Evolutionary conservation across 495 filamentous ascomycete genomes (phyloP), one percentile per base, ranked within the genome.

Genomic region (Neurospora sublineolata): DNA sequence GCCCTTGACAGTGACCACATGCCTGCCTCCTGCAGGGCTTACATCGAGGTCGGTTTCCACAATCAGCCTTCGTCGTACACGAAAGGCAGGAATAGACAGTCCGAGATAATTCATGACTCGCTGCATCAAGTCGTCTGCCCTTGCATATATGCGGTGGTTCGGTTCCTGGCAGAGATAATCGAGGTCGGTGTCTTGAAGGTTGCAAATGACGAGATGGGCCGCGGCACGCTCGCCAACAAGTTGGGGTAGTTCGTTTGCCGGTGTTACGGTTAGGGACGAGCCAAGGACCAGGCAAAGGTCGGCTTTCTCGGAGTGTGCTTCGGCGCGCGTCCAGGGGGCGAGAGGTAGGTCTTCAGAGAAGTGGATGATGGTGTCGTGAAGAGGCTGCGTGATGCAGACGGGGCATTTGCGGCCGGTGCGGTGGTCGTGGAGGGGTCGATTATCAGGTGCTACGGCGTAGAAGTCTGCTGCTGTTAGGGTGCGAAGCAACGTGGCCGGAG

Each of bases 291-390:
- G 78, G 60, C 80, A 84, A 0, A 84, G 72, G 68, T 85, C 82
- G 30, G 82, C 79, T 68, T 82, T 79, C 36, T 77, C 72, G 42
- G 78, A 81, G 67, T 86, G 75, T 3, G 76, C 68, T 30, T 71
- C 72, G 8, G 83, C 82, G 8, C 69, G 75, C 40, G 73, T 60
- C n/a, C 83, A 73, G 11, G 78, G 68, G n/a, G 78, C 71, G 18
- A 68, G 77, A 3, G 71, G 74, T 3, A 85, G 76, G 10, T 46
- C 23, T 72, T 84, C 83, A 71, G 76, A 78, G 71, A 85, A 84
- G 70, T 84, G 83, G 74, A 84, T 77, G 73, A 84, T 84, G 70
- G 70, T 85, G 70, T 85, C 83, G 30, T 77, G 76, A 2, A 85
- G 75, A 3, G 64, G 46, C 3, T 58, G 5, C 80, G 46, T 81